Base-by-base conservation (phyloP, 2,329 filamentous ascomycete genomes). In the Penicillium oxalicum region DNA sequence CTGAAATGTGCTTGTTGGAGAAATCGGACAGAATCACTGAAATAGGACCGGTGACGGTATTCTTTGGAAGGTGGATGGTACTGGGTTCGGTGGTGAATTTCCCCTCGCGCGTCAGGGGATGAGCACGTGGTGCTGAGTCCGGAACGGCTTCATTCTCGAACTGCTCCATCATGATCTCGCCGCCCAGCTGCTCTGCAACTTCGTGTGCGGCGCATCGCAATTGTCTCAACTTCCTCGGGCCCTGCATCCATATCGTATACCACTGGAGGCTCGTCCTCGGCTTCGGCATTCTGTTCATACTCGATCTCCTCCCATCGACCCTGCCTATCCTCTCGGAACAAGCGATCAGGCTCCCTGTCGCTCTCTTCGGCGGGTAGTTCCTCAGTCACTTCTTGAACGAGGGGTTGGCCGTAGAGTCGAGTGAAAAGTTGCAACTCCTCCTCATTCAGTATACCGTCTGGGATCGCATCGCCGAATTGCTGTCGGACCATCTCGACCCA, bases 381-480 rank as follows among this genome's bases (percentile, higher is more conserved):
- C 9, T 65, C 56, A 2, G 60, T 43, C 5, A 65, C 60, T 35
- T 67, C 52, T 4, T 60, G 48, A 7, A 63, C 44, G 1, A 87
- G 65, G 2, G 90, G 88, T 32, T 83, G 76, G 1, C 91, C 91
- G 65, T 93, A 96, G 12, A 95, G 71, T 54, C 89, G 78, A 62
- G 86, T 82, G 67, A 95, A 95, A 0, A 95, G 72, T 41, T 72
- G 74, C 60, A 86, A 83, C 66, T 95, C 90, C 45, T 86, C 79
- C 1, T 77, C 75, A 32, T 76, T 82, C 44, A 96, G 68, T 58
- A 88, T 81, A 32, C 78, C 83, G 29, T 82, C 79, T 0, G 91
- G 91, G 25, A 96, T 69, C 0, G 78, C 83, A 61, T 93, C 84
- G 52, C 89, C 85, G 66, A 89, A 94, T 7, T 81, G 77, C 54